Evolutionary conservation across 345 rosid genomes (phyloP), one percentile per base, ranked within the genome.

Genomic region (Pistacia atlantica): DNA sequence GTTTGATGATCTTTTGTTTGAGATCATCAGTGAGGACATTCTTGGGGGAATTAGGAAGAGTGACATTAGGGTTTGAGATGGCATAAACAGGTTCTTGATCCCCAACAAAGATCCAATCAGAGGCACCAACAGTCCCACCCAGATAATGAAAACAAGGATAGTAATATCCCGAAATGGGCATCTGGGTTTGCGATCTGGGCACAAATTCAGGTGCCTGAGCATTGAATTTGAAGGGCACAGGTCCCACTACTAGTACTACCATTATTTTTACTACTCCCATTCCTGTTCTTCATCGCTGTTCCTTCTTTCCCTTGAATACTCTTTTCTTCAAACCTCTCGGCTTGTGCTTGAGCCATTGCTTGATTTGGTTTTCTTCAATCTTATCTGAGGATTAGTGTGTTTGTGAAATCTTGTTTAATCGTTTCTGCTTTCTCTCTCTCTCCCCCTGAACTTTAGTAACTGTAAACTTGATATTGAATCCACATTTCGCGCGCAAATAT

Each of bases 131-230:
- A 55, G 68, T 59, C 6, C 83, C 88, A 8, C 87, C 89, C 25
- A 87, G 83, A 71, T 91, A 91, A 51, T 91, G 89, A 52, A 88
- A 87, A 42, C 86, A 91, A 11, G 98, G 97, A 63, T 87, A 91
- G 62, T 85, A 88, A 83, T 87, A 91, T 18, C 95, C 93, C 11
- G 97, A 86, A 45, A 90, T 55, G 0, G 88, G 85, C 80, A 81
- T 70, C 60, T 87, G 88, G 64, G 84, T 31, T 35, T 83, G 91
- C 17, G 95, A 88, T 83, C 87, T 83, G 1, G 98, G 98, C 14
- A 93, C 90, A 49, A 96, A 96, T 45, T 96, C 99, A 1, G 98
- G 95, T 8, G 98, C 98, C 25, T 90, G 93, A 1, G 89, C 99
- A 73, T 96, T 96, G 87, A 96, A 93, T 82, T 89, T 94, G 89